These are phyloP conservation scores for Chiua virens DNA, from an alignment of 768 basidiomycete species.

Conservation along the genomic window DNA sequence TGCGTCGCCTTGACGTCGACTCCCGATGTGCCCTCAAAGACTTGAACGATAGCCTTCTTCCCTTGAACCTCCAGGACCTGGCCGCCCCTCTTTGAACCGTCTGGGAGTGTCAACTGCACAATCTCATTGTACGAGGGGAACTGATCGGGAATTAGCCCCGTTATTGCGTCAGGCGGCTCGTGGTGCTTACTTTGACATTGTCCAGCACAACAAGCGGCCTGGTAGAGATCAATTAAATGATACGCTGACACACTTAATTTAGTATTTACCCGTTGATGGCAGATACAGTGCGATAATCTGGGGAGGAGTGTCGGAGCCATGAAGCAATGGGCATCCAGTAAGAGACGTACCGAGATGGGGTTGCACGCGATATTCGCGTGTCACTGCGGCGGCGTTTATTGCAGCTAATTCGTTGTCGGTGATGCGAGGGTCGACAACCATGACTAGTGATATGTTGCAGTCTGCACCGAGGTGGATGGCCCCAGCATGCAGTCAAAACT, in stretches of 20 bases:
- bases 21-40: constrained; percentile 97
- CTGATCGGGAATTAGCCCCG: constrained; percentile 40
- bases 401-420: constrained; percentile 72
- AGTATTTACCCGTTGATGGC: constrained; percentile 89
- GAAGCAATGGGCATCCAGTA: constrained; percentile 1
- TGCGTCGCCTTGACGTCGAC: constrained; percentile 97
- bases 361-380: constrained; percentile 83
- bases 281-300: constrained; percentile 98
- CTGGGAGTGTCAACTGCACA: constrained; percentile 91
- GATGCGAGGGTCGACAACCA: constrained; percentile 55
- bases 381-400: constrained; percentile 88
- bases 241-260: background rate
- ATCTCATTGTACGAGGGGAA: constrained; percentile 99
- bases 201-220: constrained; percentile 96
- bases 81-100: constrained; percentile 92
- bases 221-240: constrained; percentile 11
- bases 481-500: constrained; percentile 10
- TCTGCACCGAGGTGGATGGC: background rate
- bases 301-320: constrained; percentile 13
- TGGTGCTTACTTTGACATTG: constrained; percentile 84
- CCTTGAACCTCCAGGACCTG: constrained; percentile 98
- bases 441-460: constrained; percentile 21
- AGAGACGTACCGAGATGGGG: constrained; percentile 73
- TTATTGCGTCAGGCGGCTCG: background rate
- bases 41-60: constrained; percentile 98